Evolutionary conservation across 1,284 basidiomycete species (phyloP).

Genomic region (Trametes hirsuta): DNA sequence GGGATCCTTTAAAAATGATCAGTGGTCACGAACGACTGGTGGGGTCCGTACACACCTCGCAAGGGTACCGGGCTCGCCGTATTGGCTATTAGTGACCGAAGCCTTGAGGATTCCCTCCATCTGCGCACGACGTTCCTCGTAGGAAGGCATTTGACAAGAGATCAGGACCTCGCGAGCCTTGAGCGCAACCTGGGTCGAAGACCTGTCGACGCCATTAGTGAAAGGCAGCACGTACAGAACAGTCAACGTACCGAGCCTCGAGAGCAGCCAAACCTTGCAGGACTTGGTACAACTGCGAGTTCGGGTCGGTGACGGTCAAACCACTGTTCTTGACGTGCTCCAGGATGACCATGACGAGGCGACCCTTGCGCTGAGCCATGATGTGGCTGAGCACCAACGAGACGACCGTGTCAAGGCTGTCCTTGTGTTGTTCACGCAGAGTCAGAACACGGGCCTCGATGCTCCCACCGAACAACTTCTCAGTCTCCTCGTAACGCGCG

Average conservation of each 20-base stretch:
- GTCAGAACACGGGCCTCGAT: conserved; percentile 93
- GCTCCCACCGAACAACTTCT: conserved; percentile 90
- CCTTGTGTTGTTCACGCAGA: conserved; percentile 91
- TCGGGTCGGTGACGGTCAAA: conserved; percentile 74
- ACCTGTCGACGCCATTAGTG: conserved; percentile 46
- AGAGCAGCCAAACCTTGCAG: conserved; percentile 82
- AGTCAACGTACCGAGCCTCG: conserved; percentile 72
- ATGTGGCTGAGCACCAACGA: conserved; percentile 92
- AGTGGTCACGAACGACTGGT: background rate
- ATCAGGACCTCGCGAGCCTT: conserved; percentile 99
- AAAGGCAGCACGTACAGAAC: background rate
- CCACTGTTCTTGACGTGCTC: conserved; percentile 86
- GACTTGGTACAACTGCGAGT: conserved; percentile 72
- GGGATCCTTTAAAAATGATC: conserved; percentile 58
- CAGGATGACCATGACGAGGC: conserved; percentile 83
- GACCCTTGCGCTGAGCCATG: conserved; percentile 93
- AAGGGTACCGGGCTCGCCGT: conserved; percentile 81
- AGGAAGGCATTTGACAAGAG: conserved; percentile 94
- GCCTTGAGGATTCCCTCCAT: conserved; percentile 94
- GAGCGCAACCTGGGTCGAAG: conserved; percentile 86
- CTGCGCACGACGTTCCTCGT: conserved; percentile 91
- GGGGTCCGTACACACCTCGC: conserved; percentile 49
- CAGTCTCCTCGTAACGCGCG: conserved; percentile 79
- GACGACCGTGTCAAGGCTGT: conserved; percentile 89
- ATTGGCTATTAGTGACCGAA: conserved; percentile 85